These are phyloP conservation scores for Suillus placidus DNA, from an alignment of 768 basidiomycete genomes.

Conservation along the genomic window DNA sequence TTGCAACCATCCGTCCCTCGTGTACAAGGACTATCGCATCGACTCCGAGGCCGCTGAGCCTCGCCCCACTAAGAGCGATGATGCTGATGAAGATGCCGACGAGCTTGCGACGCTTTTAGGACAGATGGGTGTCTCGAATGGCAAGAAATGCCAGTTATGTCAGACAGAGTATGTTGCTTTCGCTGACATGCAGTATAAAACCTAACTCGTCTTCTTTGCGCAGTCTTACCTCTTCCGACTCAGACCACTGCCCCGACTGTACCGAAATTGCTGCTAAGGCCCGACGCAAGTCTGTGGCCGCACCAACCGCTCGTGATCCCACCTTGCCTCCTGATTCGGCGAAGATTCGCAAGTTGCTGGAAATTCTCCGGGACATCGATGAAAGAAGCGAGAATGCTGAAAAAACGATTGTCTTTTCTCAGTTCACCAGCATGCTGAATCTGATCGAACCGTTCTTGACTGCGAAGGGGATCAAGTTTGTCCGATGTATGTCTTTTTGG, in stretches of 20 bases:
- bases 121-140: slow-evolving; percentile 59
- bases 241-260: slow-evolving; percentile 63
- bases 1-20: slow-evolving; percentile 86
- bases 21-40: slow-evolving; percentile 71
- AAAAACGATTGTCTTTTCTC: slow-evolving; percentile 97
- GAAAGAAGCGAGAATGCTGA: slow-evolving; percentile 59
- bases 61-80: slow-evolving; percentile 52
- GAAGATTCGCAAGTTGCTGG: slow-evolving; percentile 83
- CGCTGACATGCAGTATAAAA: not conserved
- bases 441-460: slow-evolving; percentile 84
- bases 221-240: slow-evolving; percentile 19
- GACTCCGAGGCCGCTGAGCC: slow-evolving; percentile 81
- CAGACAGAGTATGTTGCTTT: slow-evolving; percentile 58
- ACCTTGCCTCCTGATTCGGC: slow-evolving; percentile 71
- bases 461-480: slow-evolving; percentile 66
- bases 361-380: slow-evolving; percentile 68
- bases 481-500: slow-evolving; percentile 71
- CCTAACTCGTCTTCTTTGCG: slow-evolving; percentile 4
- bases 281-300: slow-evolving; percentile 38
- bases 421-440: slow-evolving; percentile 88
- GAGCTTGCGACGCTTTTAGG: slow-evolving; percentile 77
- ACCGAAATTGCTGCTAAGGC: slow-evolving; percentile 52
- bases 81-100: slow-evolving; percentile 63
- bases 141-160: slow-evolving; percentile 79
- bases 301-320: slow-evolving; percentile 25